A percentile compares a stretch with the other conserved stretches of the same genome.
Evolutionary conservation across 2,329 filamentous ascomycete species (phyloP).

Genomic region (Zalaria obscura): DNA sequence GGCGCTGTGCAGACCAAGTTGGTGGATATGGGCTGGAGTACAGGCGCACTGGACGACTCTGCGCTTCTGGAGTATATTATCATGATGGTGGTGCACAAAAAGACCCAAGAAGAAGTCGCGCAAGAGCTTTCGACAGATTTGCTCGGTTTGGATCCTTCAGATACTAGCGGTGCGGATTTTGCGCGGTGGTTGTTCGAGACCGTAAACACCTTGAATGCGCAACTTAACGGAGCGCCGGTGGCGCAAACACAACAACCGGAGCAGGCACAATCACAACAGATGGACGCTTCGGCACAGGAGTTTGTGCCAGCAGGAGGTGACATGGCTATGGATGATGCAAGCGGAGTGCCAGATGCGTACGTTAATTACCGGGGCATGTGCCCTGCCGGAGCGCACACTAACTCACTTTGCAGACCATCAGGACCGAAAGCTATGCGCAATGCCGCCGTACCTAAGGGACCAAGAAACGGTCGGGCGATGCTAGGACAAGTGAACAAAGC

Average conservation of each 20-base stretch:
- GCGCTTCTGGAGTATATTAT: slow-evolving; percentile 93
- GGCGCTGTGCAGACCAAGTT: slow-evolving; percentile 79
- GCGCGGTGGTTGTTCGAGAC: slow-evolving; percentile 89
- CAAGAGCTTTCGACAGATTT: slow-evolving; percentile 79
- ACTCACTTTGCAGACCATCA: slow-evolving; percentile 51
- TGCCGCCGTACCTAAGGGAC: slow-evolving; percentile 27
- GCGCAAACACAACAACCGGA: slow-evolving; percentile 9
- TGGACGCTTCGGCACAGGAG: slow-evolving; percentile 7
- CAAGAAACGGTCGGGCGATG: slow-evolving; percentile 53
- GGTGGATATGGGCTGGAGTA: slow-evolving; percentile 83
- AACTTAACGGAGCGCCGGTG: slow-evolving; percentile 38
- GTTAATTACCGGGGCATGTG: no score
- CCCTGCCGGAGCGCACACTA: no score
- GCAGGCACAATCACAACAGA: slow-evolving; percentile 6
- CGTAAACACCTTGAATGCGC: slow-evolving; percentile 52
- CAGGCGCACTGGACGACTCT: slow-evolving; percentile 63
- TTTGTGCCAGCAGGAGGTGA: slow-evolving; percentile 36
- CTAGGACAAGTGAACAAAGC: slow-evolving; percentile 59
- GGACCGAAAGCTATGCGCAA: slow-evolving; percentile 92
- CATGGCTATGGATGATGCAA: slow-evolving; percentile 55
- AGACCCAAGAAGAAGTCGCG: slow-evolving; percentile 80
- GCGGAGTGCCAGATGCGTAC: slow-evolving; percentile 16
- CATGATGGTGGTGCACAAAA: slow-evolving; percentile 91
- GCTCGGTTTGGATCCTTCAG: slow-evolving; percentile 66
- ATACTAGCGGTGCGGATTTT: slow-evolving; percentile 70